Percentiles rank a stretch among this genome's conserved stretches.
Conservation (phyloP, 176 grass and related monocot genomes). For the Bromus sterilis region DNA sequence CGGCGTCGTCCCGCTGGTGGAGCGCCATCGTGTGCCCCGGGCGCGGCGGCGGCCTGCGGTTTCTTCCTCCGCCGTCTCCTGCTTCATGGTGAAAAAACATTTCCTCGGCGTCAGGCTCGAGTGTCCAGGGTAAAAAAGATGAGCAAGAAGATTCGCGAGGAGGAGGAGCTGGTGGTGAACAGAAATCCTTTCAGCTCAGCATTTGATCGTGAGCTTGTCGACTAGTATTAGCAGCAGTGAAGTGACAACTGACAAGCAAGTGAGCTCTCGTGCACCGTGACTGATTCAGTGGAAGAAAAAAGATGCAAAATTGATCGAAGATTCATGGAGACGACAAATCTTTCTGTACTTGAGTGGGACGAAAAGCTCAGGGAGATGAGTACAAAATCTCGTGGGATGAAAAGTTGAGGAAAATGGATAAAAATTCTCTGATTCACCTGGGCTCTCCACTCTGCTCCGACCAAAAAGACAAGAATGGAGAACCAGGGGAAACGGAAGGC, state of each 20-base stretch:
- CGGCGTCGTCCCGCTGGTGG: conserved; percentile 2
- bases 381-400: background rate
- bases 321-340: background rate
- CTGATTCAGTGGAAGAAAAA: background rate
- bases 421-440: background rate
- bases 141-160: background rate
- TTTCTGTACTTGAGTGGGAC: background rate
- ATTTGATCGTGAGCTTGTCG: background rate
- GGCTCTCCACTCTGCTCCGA: background rate
- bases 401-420: background rate
- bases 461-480: background rate
- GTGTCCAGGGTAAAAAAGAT: background rate
- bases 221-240: conserved; percentile 1
- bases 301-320: background rate
- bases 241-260: background rate
- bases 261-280: background rate
- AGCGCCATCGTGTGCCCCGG: conserved; percentile 16
- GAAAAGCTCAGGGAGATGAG: background rate
- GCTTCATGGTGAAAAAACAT: conserved; percentile 23
- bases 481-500: background rate
- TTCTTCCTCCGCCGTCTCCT: conserved; percentile 28
- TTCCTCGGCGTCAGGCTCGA: conserved; percentile 28
- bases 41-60: background rate
- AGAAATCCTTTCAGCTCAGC: background rate
- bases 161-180: background rate